A percentile compares a stretch with the other conserved stretches of the same genome.
Conservation (phyloP, 352 stramenopile genomes). For the Elongisporangium undulatum region DNA sequence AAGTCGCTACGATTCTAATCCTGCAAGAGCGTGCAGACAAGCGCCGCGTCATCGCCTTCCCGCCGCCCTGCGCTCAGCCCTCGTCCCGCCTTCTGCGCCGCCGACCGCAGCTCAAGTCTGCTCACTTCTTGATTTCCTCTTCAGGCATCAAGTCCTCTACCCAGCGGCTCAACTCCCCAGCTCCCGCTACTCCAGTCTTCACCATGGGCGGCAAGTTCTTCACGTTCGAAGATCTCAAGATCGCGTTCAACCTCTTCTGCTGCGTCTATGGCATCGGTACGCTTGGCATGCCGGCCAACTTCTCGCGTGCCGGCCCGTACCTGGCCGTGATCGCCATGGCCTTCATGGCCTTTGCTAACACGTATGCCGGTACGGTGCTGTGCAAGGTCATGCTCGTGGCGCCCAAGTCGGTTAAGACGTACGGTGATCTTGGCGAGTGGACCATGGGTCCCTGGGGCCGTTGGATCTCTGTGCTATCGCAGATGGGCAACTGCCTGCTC, state of each 20-base stretch:
- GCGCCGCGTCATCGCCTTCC: too few species aligned
- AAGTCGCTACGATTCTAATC: too few species aligned
- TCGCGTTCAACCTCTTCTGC: conserved; percentile 39
- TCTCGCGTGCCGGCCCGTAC: conserved; percentile 35
- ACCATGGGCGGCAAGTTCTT: conserved; percentile 15
- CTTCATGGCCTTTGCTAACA: conserved; percentile 57
- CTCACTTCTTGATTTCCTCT: too few species aligned
- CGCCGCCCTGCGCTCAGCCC: too few species aligned
- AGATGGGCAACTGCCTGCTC: conserved; percentile 39
- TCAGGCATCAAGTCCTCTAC: too few species aligned
- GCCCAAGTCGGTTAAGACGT: conserved; percentile 47
- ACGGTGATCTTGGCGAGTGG: conserved; percentile 36
- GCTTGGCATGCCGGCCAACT: conserved; percentile 49
- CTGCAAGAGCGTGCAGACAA: too few species aligned
- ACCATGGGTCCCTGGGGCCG: conserved; percentile 25
- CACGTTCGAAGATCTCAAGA: conserved; percentile 44
- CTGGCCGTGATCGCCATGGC: conserved; percentile 38
- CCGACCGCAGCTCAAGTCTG: too few species aligned
- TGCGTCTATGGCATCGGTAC: conserved; percentile 42
- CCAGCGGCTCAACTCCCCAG: too few species aligned
- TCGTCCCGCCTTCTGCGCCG: too few species aligned
- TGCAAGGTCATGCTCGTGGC: conserved; percentile 41
- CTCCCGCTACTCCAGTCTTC: too few species aligned
- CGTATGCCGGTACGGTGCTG: conserved; percentile 42
- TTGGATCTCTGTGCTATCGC: conserved; percentile 35